Percentiles rank a stretch among this genome's conserved stretches.
Evolutionary conservation across 140 eudicot genomes (phyloP).

Genomic region (Cichorium intybus): DNA sequence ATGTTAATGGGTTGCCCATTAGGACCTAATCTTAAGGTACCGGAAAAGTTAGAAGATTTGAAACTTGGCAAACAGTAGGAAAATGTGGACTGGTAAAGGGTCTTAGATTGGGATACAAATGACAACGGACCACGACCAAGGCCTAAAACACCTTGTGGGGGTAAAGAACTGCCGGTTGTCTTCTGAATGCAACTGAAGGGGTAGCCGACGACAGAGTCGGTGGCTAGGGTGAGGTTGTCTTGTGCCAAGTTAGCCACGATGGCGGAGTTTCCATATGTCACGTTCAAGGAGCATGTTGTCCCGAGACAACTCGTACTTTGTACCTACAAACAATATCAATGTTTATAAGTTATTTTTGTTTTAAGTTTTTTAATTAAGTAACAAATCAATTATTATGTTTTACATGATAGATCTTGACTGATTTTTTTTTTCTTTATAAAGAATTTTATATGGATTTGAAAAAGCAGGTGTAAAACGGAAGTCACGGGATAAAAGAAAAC

Average conservation of each 20-base stretch:
- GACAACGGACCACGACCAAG: conserved; percentile 87
- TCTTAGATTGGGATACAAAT: conserved; percentile 53
- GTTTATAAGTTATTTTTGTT: not conserved
- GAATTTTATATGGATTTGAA: not conserved
- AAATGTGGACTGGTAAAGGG: conserved; percentile 70
- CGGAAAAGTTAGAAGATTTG: conserved; percentile 64
- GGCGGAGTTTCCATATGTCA: conserved; percentile 70
- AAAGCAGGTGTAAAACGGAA: not conserved
- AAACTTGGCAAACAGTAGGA: conserved; percentile 83
- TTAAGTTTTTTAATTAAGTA: too few relatives aligned
- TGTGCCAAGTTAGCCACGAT: conserved; percentile 51
- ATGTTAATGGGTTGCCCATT: conserved; percentile 65
- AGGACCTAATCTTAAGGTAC: conserved; percentile 67
- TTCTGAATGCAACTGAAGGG: conserved; percentile 61
- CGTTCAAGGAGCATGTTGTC: conserved; percentile 59
- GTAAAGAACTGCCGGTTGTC: conserved; percentile 54
- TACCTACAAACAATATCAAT: conserved; percentile 29
- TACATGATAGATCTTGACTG: not conserved
- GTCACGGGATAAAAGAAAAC: conserved; percentile 24
- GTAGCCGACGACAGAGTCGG: conserved; percentile 54
- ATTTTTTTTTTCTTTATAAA: not conserved
- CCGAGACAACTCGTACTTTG: conserved; percentile 45
- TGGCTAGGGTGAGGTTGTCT: conserved; percentile 75
- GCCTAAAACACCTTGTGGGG: conserved; percentile 83
- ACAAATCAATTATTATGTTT: not conserved